Evolutionary conservation across 2,329 filamentous ascomycete species (phyloP).

Genomic region (Pseudocercospora macadamiae): DNA sequence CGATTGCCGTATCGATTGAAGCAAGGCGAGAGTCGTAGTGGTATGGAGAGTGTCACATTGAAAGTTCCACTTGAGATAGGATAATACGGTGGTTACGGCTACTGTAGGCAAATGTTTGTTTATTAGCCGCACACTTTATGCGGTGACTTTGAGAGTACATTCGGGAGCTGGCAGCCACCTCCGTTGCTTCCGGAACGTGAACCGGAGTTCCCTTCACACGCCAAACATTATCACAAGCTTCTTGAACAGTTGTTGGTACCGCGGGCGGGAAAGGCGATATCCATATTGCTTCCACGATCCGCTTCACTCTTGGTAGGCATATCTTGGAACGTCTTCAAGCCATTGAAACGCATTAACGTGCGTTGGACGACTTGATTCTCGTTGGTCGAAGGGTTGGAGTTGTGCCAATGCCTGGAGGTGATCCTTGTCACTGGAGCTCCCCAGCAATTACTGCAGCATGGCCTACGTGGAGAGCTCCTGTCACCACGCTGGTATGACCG

Average conservation of each 20-base stretch:
- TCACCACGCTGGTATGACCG: too few relatives aligned
- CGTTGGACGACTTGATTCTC: not conserved
- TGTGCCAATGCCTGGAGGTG: not conserved
- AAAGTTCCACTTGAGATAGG: not conserved
- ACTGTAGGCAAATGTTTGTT: not conserved
- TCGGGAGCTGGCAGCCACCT: not conserved
- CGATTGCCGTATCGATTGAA: not conserved
- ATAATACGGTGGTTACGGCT: not conserved
- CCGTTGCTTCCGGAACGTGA: too few relatives aligned
- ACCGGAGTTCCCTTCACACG: too few relatives aligned
- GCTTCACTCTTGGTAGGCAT: too few relatives aligned
- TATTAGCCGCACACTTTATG: not conserved
- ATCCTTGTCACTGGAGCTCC: not conserved
- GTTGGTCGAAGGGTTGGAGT: not conserved
- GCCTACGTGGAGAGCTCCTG: constrained; percentile 1
- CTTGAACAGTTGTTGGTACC: not conserved
- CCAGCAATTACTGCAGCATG: too few relatives aligned
- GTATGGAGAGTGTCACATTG: not conserved
- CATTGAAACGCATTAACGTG: not conserved
- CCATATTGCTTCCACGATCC: not conserved
- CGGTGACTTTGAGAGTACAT: not conserved
- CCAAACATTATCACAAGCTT: not conserved
- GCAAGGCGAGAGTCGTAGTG: not conserved
- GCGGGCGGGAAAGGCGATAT: not conserved
- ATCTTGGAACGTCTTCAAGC: not conserved